Conservation (phyloP, 2,329 filamentous ascomycete species). For the Canariomyces notabilis region DNA sequence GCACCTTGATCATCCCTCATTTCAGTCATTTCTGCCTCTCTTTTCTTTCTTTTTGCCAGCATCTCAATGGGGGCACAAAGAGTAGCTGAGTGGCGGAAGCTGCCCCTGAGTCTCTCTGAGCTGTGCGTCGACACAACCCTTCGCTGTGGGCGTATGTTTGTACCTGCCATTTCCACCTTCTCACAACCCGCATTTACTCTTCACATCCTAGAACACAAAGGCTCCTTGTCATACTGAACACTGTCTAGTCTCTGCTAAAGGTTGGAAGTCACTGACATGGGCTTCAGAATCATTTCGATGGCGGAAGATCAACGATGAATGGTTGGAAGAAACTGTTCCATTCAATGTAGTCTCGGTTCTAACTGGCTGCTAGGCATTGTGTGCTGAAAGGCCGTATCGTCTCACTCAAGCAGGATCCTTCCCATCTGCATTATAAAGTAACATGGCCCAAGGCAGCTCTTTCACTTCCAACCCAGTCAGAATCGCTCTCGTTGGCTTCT, state of each 20-base stretch:
- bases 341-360: not conserved
- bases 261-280: not conserved
- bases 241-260: no score
- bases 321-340: slow-evolving; percentile 43
- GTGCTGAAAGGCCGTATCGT: slow-evolving; percentile 80
- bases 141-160: slow-evolving; percentile 64
- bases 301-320: slow-evolving; percentile 80
- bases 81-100: slow-evolving; percentile 76
- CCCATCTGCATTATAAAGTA: slow-evolving; percentile 73
- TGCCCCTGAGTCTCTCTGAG: slow-evolving; percentile 77
- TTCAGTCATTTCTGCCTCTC: not conserved
- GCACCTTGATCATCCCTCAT: not conserved
- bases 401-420: slow-evolving; percentile 75
- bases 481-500: slow-evolving; percentile 9
- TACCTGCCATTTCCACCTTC: not conserved
- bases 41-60: not conserved
- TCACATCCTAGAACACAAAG: no score
- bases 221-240: no score
- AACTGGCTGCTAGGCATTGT: slow-evolving; percentile 56
- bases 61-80: slow-evolving; percentile 27
- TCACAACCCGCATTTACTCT: no score
- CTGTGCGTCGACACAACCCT: slow-evolving; percentile 92
- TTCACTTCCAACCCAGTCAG: slow-evolving; percentile 31
- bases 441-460: slow-evolving; percentile 47
- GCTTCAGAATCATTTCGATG: slow-evolving; percentile 79